These are phyloP conservation scores for Chamaecyparis obtusa DNA, from an alignment of 75 land plant species.

Conservation along the genomic window DNA sequence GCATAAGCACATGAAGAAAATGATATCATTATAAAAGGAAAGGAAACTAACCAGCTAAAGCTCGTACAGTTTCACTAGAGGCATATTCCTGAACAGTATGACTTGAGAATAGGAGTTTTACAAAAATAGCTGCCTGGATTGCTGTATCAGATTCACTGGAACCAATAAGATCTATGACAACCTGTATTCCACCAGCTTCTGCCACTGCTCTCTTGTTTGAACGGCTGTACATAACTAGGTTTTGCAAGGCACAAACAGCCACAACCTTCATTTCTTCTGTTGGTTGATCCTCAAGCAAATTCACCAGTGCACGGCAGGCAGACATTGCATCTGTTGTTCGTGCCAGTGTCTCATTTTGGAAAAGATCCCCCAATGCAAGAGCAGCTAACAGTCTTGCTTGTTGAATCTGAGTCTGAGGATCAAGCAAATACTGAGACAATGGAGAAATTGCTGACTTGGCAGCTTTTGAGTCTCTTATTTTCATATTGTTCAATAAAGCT, in stretches of 20 bases:
- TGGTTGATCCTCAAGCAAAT: conserved; percentile 95
- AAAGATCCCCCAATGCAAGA: conserved; percentile 91
- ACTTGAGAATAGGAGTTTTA: conserved; percentile 86
- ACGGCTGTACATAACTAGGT: conserved; percentile 90
- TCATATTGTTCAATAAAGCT: conserved; percentile 85
- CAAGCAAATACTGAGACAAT: conserved; percentile 85
- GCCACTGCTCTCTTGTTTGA: conserved; percentile 99
- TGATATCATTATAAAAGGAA: not conserved
- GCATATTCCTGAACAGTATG: conserved; percentile 98
- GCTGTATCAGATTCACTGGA: conserved; percentile 88
- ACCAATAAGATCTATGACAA: conserved; percentile 79
- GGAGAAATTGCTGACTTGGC: conserved; percentile 87
- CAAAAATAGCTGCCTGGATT: conserved; percentile 85
- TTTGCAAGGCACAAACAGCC: conserved; percentile 93
- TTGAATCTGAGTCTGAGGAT: conserved; percentile 94
- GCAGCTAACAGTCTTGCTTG: conserved; percentile 86
- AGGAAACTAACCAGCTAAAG: conserved; percentile 67
- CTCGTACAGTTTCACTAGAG: conserved; percentile 87
- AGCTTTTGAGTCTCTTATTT: conserved; percentile 87
- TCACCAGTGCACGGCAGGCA: conserved; percentile 93
- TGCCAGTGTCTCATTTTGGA: conserved; percentile 91
- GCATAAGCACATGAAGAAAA: not conserved
- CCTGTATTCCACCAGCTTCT: conserved; percentile 97
- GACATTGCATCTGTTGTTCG: conserved; percentile 85
- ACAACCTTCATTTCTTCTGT: conserved; percentile 99